Percentiles rank a stretch among this genome's conserved stretches.
phyloP scores from a whole-genome alignment of 1,284 basidiomycete species.

The Vanrija sp. region DNA sequence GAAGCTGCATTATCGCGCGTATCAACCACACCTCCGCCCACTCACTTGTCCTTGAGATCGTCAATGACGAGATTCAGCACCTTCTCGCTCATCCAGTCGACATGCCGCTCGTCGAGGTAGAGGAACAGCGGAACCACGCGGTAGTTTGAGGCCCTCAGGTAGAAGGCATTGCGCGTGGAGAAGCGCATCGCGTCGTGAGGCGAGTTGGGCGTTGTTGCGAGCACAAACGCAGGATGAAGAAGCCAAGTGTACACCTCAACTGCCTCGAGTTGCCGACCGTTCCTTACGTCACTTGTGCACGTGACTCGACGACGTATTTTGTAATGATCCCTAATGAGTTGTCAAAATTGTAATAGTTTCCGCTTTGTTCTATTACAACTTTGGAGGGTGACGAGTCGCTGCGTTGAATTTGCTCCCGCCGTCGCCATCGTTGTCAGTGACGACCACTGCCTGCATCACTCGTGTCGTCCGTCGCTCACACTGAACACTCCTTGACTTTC shows the following conservation, averaged over 20 bases:
- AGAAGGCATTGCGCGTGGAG: constrained; percentile 45
- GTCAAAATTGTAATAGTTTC: background rate
- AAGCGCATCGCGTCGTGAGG: constrained; percentile 25
- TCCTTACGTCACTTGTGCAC: background rate
- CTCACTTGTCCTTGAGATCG: constrained; percentile 35
- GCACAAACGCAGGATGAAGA: background rate
- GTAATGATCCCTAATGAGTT: too few relatives aligned
- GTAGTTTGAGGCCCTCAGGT: constrained; percentile 43
- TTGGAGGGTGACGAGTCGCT: too few relatives aligned
- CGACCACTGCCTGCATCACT: background rate
- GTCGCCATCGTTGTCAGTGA: too few relatives aligned
- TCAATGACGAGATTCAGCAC: constrained; percentile 41
- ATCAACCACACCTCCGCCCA: background rate
- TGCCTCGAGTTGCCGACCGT: too few relatives aligned
- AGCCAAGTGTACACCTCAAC: too few relatives aligned
- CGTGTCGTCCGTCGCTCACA: background rate
- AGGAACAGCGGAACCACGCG: constrained; percentile 42
- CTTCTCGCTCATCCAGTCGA: constrained; percentile 44
- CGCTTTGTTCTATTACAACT: too few relatives aligned
- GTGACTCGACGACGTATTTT: too few relatives aligned
- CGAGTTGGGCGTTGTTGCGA: background rate
- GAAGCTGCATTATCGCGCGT: background rate
- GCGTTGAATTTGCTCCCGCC: too few relatives aligned
- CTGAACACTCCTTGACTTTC: background rate
- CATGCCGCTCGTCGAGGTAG: constrained; percentile 47